Conservation (phyloP, 345 rosid species). For the Linum usitatissimum region DNA sequence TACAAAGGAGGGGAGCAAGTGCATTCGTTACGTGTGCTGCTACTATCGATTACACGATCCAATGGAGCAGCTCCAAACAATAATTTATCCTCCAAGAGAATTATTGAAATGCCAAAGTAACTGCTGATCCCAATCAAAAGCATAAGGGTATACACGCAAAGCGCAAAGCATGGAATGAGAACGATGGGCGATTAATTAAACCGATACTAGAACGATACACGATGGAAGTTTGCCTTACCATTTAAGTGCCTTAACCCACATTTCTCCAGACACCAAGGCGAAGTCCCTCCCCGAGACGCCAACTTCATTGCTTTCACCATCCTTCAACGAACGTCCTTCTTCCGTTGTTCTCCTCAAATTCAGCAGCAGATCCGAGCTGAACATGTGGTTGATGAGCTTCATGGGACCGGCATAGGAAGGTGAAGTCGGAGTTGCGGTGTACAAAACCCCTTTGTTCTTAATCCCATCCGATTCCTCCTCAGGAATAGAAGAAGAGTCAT, state of each 20-base stretch:
- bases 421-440: slow-evolving; percentile 50
- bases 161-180: neutral
- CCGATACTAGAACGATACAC: no score
- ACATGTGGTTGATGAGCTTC: slow-evolving; percentile 87
- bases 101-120: neutral
- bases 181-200: no score
- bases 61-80: neutral
- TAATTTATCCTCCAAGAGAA: neutral
- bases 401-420: slow-evolving; percentile 62
- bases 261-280: slow-evolving; percentile 87
- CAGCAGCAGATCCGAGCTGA: slow-evolving; percentile 67
- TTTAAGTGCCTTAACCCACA: slow-evolving; percentile 92
- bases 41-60: neutral
- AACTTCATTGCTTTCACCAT: slow-evolving; percentile 55
- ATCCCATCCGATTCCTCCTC: slow-evolving; percentile 37
- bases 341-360: slow-evolving; percentile 52
- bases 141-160: neutral
- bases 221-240: slow-evolving; percentile 47
- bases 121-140: neutral
- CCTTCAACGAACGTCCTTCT: slow-evolving; percentile 38
- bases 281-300: slow-evolving; percentile 78
- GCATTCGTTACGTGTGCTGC: neutral
- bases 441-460: slow-evolving; percentile 53
- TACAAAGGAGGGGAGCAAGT: neutral
- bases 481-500: slow-evolving; percentile 22